Base-by-base conservation (phyloP, 352 stramenopile species). In the Saprolegnia diclina region DNA sequence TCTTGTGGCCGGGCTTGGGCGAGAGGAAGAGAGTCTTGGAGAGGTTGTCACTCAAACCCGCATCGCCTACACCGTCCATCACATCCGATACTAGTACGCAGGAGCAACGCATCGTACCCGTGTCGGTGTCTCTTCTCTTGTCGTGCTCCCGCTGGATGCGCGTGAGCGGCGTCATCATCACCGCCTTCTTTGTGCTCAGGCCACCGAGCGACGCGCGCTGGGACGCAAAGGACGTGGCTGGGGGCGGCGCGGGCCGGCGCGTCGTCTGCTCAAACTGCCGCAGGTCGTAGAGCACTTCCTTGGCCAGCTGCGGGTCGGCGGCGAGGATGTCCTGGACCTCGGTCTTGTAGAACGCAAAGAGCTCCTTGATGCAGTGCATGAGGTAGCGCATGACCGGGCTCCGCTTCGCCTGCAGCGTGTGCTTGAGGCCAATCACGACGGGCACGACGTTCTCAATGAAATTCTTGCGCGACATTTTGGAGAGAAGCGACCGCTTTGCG, bases 401-500 rank as follows among this genome's bases (percentile, higher is more conserved):
- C 57, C 92, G 87, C 69, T 91, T 96, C 21, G 79, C 82, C 69
- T 99, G 93, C 26, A 99, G 81, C 35, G 94, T 90, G 64, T 92
- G 87, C 75, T 99, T 99, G 37, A 99, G 81, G 19, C 91, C 95
- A 63, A 97, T 97, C 21, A 99, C 76, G 44, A 99, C 94, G 0
- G 97, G 97, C 11, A 99, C 86, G 2, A 99, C 81, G 56, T 98
- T 98, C 76, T 99, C 96, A 38, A 99, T 79, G 50, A 99, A 90
- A 73, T 99, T 98, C 76, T 98, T 98, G 72, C 95, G 90, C 42
- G 92, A 98, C 76, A 99, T 94, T 64, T 98, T 98, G 0, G 88
- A 95, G 1, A 98, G 77, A 26, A 99, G 73, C 61, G 92, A 94
- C 13, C 88, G 85, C 77, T 98, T 98, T 26, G 94, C 93, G 13